Evolutionary conservation across 2,329 filamentous ascomycete genomes (phyloP).

Genomic region (Fusarium sp.): DNA sequence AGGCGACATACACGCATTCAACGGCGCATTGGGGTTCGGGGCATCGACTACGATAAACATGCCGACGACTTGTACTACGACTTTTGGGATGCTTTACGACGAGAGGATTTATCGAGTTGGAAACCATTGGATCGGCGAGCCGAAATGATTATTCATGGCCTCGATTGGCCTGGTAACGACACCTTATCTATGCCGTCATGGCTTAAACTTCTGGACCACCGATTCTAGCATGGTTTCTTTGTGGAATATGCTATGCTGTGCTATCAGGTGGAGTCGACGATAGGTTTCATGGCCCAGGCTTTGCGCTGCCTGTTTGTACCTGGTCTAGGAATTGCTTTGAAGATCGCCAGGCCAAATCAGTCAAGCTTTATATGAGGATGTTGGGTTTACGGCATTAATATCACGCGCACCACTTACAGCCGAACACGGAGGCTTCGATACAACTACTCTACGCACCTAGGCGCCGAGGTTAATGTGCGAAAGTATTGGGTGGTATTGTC

Average conservation of each 20-base stretch:
- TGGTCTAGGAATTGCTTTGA: not conserved
- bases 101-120: not conserved
- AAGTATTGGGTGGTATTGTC: not conserved
- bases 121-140: not conserved
- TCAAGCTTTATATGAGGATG: not conserved
- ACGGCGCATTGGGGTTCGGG: conserved; percentile 14
- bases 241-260: not conserved
- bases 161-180: not conserved
- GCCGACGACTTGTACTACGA: not conserved
- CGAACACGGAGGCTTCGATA: not conserved
- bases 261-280: rapidly evolving
- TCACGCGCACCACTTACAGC: not conserved
- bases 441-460: not conserved
- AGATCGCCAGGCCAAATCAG: too few relatives aligned
- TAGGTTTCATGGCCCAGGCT: rapidly evolving
- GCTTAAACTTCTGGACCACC: too few relatives aligned
- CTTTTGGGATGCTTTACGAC: not conserved
- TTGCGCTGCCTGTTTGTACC: not conserved
- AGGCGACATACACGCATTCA: conserved; percentile 10
- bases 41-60: not conserved
- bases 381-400: not conserved
- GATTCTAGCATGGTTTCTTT: not conserved
- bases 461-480: too few relatives aligned
- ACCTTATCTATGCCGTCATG: not conserved
- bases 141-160: not conserved